Evolutionary conservation across 805 yeast genomes (phyloP), one percentile per base, ranked within the genome.

Genomic region (Wickerhamiella nectarea): DNA sequence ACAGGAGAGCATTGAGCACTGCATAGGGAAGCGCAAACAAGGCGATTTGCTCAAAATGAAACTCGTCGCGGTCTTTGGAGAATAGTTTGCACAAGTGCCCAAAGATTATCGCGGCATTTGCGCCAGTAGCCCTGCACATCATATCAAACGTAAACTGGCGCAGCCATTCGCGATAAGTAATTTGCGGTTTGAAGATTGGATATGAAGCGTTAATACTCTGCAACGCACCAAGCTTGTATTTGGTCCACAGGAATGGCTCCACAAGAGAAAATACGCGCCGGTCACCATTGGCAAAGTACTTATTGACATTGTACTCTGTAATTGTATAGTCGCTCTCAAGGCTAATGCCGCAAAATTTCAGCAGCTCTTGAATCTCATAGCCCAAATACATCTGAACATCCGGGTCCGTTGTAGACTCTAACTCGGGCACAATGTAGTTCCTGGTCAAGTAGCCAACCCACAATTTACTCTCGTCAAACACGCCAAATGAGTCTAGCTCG

Each of bases 401-500:
- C 0, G 97, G 95, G 55, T 86, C 86, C 26, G 80, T 81, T 1
- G 95, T 80, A 0, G 95, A 86, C 76, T 93, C 79, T 60, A 86
- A 87, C 1, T 85, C 75, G 26, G 83, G 85, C 7, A 87, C 80
- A n/a, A 91, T 67, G 46, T 75, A 68, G 44, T 72, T 70, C 47
- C 82, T 78, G 26, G 87, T 65, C 39, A 87, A 74, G 52, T 70
- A 68, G 3, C 74, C 64, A 25, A 85, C 66, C 53, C 89, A 84
- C 10, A 66, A 68, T 2, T 74, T 65, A n/a, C 74, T 72, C 52
- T 87, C 95, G 4, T 57, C 59, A 20, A 66, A 68, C 37, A 75
- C 76, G 26, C 66, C 72, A 55, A 89, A 76, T 54, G 82, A 81
- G 36, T 72, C 70, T 0, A 78, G 66, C 3, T 80, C 61, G 2